Evolutionary conservation across 352 stramenopile genomes (phyloP), one percentile per base, ranked within the genome.

Genomic region (Phytophthora boehmeriae): DNA sequence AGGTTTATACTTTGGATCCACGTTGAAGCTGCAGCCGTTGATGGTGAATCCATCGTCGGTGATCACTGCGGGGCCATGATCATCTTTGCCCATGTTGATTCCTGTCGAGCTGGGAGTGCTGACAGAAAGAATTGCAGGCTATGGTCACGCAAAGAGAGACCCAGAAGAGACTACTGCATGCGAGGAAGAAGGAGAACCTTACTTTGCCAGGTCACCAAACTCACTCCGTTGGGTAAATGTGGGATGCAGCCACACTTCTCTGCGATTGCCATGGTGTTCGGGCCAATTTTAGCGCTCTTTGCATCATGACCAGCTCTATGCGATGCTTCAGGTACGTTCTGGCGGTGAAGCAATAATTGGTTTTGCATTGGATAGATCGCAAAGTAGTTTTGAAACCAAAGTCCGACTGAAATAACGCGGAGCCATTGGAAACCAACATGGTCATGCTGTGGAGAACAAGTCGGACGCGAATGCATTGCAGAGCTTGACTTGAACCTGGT

Each of bases 11-110:
- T 90, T 95, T 35, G 76, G 17, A 43, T 86, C 79, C 11, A 95
- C 86, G 56, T 90, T 86, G 76, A 95, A 95, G 34, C 71, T 81
- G 63, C 83, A 92, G 5, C 80, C 83, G 51, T 95, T 92, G 65
- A 95, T 84, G 22, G 82, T 90, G 66, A 95, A 93, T 50, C 86
- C 86, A 39, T 88, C 63, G n/a, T 83, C 79, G 50, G 77, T 76
- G 42, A 92, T 73, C 51, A 91, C 64, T 1, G 83, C 75, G 22
- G 75, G 66, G 17, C 77, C 75, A 19, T 78, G 72, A 60, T 89
- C 80, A 48, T 86, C 72, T 71, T 86, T 92, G 16, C 76, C 64
- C 78, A 92, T 89, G 34, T 28, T 54, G 17, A 6, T 35, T 16
- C 23, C 23, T 66, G 32, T 42, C 28, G 44, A 23, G 22, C 13